These are phyloP conservation scores for Linum lewisii DNA, from an alignment of 345 rosid species.

Conservation along the genomic window DNA sequence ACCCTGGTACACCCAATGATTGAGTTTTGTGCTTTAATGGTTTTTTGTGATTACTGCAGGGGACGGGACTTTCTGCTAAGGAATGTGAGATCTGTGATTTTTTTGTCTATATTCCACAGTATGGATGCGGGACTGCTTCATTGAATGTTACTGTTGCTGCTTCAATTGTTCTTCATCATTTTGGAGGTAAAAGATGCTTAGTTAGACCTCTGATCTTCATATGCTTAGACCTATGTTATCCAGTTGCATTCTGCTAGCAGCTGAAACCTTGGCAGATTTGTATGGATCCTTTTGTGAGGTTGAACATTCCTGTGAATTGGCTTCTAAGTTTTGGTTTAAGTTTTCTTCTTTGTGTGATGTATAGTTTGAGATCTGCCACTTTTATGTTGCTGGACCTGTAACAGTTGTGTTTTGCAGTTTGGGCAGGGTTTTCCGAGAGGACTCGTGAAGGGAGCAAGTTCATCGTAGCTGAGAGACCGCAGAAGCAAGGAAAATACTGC, in stretches of 20 bases:
- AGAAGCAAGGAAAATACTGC: slow-evolving; percentile 50
- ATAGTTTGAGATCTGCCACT: too few relatives aligned
- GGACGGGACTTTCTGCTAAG: slow-evolving; percentile 80
- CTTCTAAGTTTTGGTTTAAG: too few relatives aligned
- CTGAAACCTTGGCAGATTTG: too few relatives aligned
- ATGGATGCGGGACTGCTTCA: slow-evolving; percentile 90
- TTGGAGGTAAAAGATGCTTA: too few relatives aligned
- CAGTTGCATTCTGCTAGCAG: too few relatives aligned
- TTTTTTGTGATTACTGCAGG: slow-evolving; percentile 34
- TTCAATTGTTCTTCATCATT: slow-evolving; percentile 86
- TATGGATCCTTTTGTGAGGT: too few relatives aligned
- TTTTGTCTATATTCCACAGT: slow-evolving; percentile 86
- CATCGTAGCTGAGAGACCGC: slow-evolving; percentile 64
- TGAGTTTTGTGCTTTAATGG: background rate
- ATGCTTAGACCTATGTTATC: background rate
- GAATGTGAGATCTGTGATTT: slow-evolving; percentile 90
- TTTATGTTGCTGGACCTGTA: background rate
- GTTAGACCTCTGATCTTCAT: too few relatives aligned
- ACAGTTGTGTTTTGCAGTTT: slow-evolving; percentile 37
- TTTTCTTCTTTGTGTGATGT: too few relatives aligned
- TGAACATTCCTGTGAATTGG: too few relatives aligned
- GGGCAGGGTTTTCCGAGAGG: slow-evolving; percentile 94
- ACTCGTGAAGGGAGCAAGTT: slow-evolving; percentile 74
- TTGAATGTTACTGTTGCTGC: slow-evolving; percentile 95
- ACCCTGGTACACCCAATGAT: background rate